phyloP scores from a whole-genome alignment of 192 early-diverging fungal genomes.

The Haplosporangium gracile region DNA sequence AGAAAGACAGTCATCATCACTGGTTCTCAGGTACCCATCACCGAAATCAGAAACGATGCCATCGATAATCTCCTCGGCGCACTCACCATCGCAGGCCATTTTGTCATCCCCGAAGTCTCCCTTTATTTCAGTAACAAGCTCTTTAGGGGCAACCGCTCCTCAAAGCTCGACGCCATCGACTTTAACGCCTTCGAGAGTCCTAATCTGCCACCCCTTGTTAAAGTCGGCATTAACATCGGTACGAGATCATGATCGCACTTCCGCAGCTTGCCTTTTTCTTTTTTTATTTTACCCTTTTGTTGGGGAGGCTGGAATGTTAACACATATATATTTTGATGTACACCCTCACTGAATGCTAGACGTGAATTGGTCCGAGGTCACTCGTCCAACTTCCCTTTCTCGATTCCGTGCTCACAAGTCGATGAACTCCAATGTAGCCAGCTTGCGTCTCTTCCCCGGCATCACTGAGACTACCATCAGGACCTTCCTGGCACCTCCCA shows the following conservation, averaged over 20 bases:
- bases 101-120: constrained; percentile 95
- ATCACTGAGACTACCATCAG: constrained; percentile 90
- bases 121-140: constrained; percentile 96
- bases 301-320: constrained; percentile 9
- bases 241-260: constrained; percentile 7
- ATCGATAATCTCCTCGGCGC: constrained; percentile 97
- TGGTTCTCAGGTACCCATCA: constrained; percentile 97
- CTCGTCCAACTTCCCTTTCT: constrained; percentile 87
- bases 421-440: constrained; percentile 89
- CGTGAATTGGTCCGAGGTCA: constrained; percentile 90
- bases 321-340: not conserved
- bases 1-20: constrained; percentile 97
- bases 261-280: not conserved
- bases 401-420: constrained; percentile 88
- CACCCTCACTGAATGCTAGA: constrained; percentile 60
- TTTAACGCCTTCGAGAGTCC: constrained; percentile 91
- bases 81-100: constrained; percentile 97
- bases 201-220: constrained; percentile 89
- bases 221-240: constrained; percentile 97
- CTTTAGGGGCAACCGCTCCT: constrained; percentile 90
- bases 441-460: constrained; percentile 93
- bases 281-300: not conserved
- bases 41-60: constrained; percentile 98
- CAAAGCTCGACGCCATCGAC: constrained; percentile 83
- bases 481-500: constrained; percentile 87